Evolutionary conservation across 106 monocot species (phyloP).

Genomic region (Dendrobium catenatum): DNA sequence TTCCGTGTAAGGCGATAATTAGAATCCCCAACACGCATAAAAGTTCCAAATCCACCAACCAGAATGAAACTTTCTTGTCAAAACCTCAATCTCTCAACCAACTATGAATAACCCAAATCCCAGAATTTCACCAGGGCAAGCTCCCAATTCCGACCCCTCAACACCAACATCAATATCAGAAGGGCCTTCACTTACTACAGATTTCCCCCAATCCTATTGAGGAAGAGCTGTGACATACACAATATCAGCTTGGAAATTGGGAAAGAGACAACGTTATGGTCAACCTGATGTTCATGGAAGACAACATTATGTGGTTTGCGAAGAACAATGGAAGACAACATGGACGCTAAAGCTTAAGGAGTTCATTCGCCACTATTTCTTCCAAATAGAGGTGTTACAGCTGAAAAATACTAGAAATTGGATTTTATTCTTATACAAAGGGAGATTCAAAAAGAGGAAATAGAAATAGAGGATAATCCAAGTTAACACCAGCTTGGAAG

Average conservation of each 20-base stretch:
- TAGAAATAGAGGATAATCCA: too few species aligned
- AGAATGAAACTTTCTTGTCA: background rate
- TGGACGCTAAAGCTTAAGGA: too few species aligned
- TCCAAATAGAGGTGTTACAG: too few species aligned
- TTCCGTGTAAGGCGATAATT: conserved; percentile 4
- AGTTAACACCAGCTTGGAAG: conserved; percentile 53
- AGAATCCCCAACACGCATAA: background rate
- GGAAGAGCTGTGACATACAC: conserved; percentile 95
- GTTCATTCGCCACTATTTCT: too few species aligned
- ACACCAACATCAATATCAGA: background rate
- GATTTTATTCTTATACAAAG: too few species aligned
- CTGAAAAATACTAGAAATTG: too few species aligned
- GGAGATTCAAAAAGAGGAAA: too few species aligned
- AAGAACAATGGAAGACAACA: too few species aligned
- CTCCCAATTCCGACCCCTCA: background rate
- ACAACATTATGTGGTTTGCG: too few species aligned
- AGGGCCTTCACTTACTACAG: background rate
- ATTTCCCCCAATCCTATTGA: conserved; percentile 51
- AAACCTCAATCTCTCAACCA: background rate
- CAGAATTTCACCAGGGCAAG: background rate
- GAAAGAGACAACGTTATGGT: conserved; percentile 44
- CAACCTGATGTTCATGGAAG: background rate
- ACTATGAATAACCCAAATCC: background rate
- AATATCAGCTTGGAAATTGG: conserved; percentile 95
- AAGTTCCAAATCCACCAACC: background rate